Evolutionary conservation across 257 asterid genomes (phyloP).

Genomic region (Nicotiana knightiana): DNA sequence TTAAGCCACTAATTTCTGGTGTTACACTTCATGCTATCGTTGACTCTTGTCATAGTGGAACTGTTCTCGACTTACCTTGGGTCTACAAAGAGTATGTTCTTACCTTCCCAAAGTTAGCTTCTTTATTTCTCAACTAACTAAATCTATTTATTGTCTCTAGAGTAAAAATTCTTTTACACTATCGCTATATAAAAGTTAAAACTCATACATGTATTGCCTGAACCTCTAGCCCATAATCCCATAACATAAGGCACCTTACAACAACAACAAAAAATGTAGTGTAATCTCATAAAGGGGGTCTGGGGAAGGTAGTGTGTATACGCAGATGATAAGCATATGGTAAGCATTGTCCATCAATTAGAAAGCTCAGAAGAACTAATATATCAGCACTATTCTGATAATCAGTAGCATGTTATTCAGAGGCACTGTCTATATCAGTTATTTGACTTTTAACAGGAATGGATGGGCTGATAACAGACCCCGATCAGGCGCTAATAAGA

Average conservation of each 20-base stretch:
- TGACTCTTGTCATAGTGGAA: constrained; percentile 84
- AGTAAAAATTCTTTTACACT: neutral
- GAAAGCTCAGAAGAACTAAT: neutral
- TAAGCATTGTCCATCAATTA: neutral
- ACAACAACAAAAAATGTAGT: too few relatives aligned
- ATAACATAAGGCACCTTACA: too few relatives aligned
- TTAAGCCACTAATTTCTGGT: constrained; percentile 38
- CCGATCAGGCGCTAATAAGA: constrained; percentile 40
- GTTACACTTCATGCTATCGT: constrained; percentile 68
- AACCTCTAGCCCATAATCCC: neutral
- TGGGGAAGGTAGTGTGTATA: too few relatives aligned
- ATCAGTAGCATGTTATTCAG: neutral
- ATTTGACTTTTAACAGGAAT: constrained; percentile 21
- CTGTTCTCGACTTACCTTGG: constrained; percentile 57
- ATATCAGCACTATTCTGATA: neutral
- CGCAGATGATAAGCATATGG: neutral
- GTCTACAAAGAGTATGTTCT: constrained; percentile 39
- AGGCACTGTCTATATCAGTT: neutral
- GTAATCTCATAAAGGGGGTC: too few relatives aligned
- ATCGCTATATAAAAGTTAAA: neutral
- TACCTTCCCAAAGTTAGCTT: neutral
- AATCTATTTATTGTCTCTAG: neutral
- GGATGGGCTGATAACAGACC: constrained; percentile 48
- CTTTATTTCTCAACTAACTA: neutral
- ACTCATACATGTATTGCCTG: neutral